Evolutionary conservation across 2,329 filamentous ascomycete species (phyloP), one percentile per base, ranked within the genome.

Genomic region (Neonectria coccinea): DNA sequence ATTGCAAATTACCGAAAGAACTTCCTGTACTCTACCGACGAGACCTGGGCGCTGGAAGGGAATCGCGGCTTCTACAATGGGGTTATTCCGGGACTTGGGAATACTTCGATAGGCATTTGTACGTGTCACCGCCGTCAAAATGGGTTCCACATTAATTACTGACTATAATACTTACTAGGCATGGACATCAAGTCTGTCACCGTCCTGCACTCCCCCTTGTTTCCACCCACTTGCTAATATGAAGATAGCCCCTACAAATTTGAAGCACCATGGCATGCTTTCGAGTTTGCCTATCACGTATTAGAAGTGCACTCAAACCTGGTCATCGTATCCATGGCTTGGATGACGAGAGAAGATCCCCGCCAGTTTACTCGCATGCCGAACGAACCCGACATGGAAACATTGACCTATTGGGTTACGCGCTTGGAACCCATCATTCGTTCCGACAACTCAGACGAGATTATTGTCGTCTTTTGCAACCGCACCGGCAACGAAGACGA

Each of bases 241-340:
- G 22, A 16, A 2, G 1, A 0, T 31, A 79, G 77, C 16, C 76
- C 79, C 0, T 80, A 81, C 59, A 79, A 76, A 16, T 82, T 79
- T 10, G 69, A 81, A 16, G 77, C 79, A 0, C 78, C 80, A 0
- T 82, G 80, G 80, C 33, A 77, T 6, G 70, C 68, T 0, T 82
- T 79, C 27, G 80, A 85, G 57, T 83, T 83, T 14, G 84, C 84
- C 0, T 85, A 80, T 25, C 88, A 92, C 47, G 80, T 90, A 6
- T 75, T 93, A 0, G 78, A 87, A 1, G 78, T 79, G 0, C 73
- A 83, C 0, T 85, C 90, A 0, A 87, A 88, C 14, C 67, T 94
- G 0, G 88, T 92, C 2, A 86, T 94, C 36, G 70, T 95, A 0
- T 88, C 86, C 4, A 94, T 94, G 92, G 91, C 92, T 0, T 95